Percentiles rank a stretch among this genome's conserved stretches.
Conservation (phyloP, 2,329 filamentous ascomycete genomes). For the Ramularia collo-cygni region DNA sequence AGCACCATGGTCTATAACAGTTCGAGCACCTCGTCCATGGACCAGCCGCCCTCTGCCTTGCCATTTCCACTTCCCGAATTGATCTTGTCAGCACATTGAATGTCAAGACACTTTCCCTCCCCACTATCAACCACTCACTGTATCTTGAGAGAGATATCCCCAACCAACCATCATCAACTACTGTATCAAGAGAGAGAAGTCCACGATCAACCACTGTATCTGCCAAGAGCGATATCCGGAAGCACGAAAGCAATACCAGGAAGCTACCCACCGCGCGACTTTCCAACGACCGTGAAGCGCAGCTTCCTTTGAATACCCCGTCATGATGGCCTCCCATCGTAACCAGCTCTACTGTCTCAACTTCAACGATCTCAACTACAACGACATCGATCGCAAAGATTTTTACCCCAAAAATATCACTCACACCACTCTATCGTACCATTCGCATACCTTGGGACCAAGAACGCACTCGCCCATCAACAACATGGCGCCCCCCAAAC, state of each 20-base stretch:
- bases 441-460: conserved; percentile 18
- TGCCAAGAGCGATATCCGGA: too few relatives aligned
- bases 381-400: too few relatives aligned
- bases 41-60: conserved; percentile 10
- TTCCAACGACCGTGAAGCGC: too few relatives aligned
- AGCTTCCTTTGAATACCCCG: too few relatives aligned
- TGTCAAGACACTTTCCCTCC: neutral
- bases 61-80: conserved; percentile 8
- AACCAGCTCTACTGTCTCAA: conserved; percentile 16
- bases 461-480: conserved; percentile 16
- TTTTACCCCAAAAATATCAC: too few relatives aligned
- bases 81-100: too few relatives aligned
- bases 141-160: too few relatives aligned
- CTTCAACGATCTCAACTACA: too few relatives aligned
- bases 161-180: too few relatives aligned
- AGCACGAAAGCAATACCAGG: neutral
- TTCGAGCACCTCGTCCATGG: conserved; percentile 1
- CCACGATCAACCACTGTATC: neutral
- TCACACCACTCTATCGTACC: conserved; percentile 14
- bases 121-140: too few relatives aligned
- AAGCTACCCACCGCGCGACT: conserved; percentile 2
- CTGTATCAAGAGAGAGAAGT: neutral
- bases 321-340: conserved; percentile 19
- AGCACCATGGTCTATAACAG: too few relatives aligned
- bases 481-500: conserved; percentile 18